A percentile compares a stretch with the other conserved stretches of the same genome.
These are phyloP conservation scores for Hypoxylon crocopeplum DNA, from an alignment of 495 filamentous ascomycete genomes.

Conservation along the genomic window DNA sequence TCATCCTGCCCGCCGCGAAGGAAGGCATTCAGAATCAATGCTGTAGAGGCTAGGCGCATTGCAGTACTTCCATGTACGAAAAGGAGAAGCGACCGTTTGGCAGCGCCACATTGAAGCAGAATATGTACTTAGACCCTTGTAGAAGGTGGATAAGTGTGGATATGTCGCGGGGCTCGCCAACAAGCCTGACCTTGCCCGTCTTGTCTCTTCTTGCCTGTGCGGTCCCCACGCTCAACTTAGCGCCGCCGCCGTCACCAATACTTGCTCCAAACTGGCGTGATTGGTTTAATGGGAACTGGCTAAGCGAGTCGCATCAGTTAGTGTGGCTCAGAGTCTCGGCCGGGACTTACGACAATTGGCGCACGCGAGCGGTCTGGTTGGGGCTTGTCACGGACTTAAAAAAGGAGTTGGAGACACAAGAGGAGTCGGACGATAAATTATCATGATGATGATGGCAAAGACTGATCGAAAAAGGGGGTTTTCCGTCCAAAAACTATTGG, in stretches of 20 bases:
- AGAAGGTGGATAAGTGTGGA: neutral
- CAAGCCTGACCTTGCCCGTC: neutral
- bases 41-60: no score
- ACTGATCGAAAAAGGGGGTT: no score
- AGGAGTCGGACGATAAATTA: no score
- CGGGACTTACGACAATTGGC: conserved; percentile 17
- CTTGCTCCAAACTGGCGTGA: conserved; percentile 8
- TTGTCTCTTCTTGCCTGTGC: neutral
- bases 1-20: no score
- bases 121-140: conserved; percentile 21
- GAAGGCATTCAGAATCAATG: no score
- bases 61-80: no score
- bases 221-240: conserved; percentile 27
- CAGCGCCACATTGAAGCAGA: neutral
- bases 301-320: conserved; percentile 26
- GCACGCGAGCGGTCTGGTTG: conserved; percentile 2
- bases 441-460: no score
- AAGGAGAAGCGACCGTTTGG: conserved; percentile 3
- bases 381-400: neutral
- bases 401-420: no score
- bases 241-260: conserved; percentile 27
- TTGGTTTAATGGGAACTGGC: conserved; percentile 19
- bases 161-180: conserved; percentile 6
- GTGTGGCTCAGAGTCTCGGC: conserved; percentile 12
- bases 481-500: neutral